These are phyloP conservation scores for Begonia peltatifolia DNA, from an alignment of 306 rosid species.

Conservation along the genomic window DNA sequence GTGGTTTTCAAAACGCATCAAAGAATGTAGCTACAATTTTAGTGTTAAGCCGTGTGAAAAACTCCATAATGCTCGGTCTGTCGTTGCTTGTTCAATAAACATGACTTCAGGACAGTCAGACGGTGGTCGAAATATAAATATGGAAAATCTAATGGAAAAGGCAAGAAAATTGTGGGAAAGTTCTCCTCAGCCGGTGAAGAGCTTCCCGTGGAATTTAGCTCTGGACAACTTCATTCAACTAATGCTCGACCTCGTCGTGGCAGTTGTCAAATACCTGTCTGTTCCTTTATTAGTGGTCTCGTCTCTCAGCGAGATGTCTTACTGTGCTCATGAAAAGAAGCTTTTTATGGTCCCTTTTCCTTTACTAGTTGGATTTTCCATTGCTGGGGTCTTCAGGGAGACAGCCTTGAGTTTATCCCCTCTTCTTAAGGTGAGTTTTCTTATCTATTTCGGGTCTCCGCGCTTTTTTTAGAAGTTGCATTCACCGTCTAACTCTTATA, in stretches of 20 bases:
- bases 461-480: too few relatives aligned
- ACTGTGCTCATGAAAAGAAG: constrained; percentile 72
- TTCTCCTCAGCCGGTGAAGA: constrained; percentile 71
- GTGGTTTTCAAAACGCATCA: constrained; percentile 11
- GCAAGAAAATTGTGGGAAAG: constrained; percentile 55
- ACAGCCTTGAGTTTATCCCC: constrained; percentile 56
- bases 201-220: constrained; percentile 64
- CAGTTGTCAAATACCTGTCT: constrained; percentile 52
- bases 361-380: constrained; percentile 45
- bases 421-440: constrained; percentile 40
- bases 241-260: constrained; percentile 42
- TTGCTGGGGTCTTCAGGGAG: constrained; percentile 54
- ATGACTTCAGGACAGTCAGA: constrained; percentile 62
- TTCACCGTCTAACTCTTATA: too few relatives aligned
- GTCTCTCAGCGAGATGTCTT: constrained; percentile 79
- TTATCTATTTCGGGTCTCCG: too few relatives aligned
- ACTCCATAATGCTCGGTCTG: constrained; percentile 18
- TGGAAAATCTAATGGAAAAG: constrained; percentile 26
- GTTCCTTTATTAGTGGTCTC: constrained; percentile 52
- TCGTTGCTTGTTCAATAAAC: constrained; percentile 35
- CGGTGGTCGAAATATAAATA: constrained; percentile 26
- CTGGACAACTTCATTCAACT: constrained; percentile 61
- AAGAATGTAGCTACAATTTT: constrained; percentile 15
- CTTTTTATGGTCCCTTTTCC: constrained; percentile 53
- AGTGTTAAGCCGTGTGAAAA: constrained; percentile 19